Conservation (phyloP, 768 basidiomycete genomes). For the Serendipita sp. region DNA sequence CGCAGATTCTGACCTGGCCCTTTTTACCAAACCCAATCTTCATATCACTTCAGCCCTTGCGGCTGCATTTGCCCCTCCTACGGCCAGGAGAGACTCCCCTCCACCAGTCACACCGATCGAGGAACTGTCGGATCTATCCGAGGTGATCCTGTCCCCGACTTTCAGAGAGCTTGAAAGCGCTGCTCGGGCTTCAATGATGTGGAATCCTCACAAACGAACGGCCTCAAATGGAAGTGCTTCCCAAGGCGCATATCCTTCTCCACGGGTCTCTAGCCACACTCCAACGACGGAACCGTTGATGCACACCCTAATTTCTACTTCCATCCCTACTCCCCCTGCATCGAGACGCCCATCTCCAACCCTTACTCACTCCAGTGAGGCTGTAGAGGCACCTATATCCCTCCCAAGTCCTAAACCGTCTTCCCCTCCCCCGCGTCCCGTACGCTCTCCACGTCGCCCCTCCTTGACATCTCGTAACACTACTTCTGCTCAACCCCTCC, state of each 20-base stretch:
- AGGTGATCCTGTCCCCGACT: neutral
- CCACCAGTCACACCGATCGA: neutral
- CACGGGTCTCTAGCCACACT: neutral
- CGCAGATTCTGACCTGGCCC: conserved; percentile 1
- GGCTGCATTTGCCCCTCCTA: neutral
- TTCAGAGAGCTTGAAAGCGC: neutral
- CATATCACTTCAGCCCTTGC: neutral
- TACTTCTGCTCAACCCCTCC: neutral
- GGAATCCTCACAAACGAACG: neutral
- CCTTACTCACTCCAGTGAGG: conserved; percentile 2
- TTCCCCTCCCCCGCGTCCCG: neutral
- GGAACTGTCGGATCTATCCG: conserved; percentile 1
- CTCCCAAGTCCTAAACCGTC: neutral
- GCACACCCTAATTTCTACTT: neutral
- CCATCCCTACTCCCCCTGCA: neutral
- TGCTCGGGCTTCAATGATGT: neutral
- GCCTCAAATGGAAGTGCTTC: neutral
- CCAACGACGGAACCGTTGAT: neutral
- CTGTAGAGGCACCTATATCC: neutral
- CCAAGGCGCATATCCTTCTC: neutral
- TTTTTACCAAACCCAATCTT: neutral
- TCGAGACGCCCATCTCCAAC: neutral
- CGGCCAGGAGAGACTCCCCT: neutral
- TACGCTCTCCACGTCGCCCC: neutral
- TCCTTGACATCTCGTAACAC: neutral